Conservation (phyloP, 2,329 filamentous ascomycete genomes). For the Pseudonectria buxi region DNA sequence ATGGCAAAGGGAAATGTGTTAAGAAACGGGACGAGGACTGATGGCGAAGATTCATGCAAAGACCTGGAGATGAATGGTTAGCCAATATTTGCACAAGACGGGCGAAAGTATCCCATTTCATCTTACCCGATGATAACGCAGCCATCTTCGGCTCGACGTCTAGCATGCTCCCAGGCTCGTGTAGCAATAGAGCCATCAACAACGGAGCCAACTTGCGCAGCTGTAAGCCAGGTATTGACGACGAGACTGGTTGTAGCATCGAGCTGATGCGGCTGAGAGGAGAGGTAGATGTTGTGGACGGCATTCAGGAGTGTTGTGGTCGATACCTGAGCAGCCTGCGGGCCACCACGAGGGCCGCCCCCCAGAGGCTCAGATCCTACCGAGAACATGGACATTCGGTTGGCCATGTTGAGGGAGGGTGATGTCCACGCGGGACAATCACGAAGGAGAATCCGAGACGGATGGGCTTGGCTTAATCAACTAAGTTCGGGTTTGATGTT, state of each 20-base stretch:
- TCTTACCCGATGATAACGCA: conserved; percentile 82
- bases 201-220: conserved; percentile 62
- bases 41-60: conserved; percentile 81
- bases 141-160: conserved; percentile 88
- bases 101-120: not conserved
- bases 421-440: conserved; percentile 35
- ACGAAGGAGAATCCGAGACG: conserved; percentile 19
- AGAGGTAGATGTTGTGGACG: conserved; percentile 81
- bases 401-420: conserved; percentile 43
- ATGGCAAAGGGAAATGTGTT: conserved; percentile 72
- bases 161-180: conserved; percentile 92
- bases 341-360: conserved; percentile 50
- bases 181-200: conserved; percentile 72
- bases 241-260: conserved; percentile 88
- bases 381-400: conserved; percentile 64
- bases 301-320: conserved; percentile 90
- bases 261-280: conserved; percentile 73
- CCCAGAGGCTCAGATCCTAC: conserved; percentile 57
- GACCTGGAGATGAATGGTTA: conserved; percentile 50
- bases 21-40: conserved; percentile 74
- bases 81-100: not conserved
- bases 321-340: conserved; percentile 73
- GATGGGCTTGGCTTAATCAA: conserved; percentile 7
- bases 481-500: too few relatives aligned
- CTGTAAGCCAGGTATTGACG: conserved; percentile 92